phyloP scores from a whole-genome alignment of 2,329 filamentous ascomycete genomes.

The Periglandula ipomoeae region DNA sequence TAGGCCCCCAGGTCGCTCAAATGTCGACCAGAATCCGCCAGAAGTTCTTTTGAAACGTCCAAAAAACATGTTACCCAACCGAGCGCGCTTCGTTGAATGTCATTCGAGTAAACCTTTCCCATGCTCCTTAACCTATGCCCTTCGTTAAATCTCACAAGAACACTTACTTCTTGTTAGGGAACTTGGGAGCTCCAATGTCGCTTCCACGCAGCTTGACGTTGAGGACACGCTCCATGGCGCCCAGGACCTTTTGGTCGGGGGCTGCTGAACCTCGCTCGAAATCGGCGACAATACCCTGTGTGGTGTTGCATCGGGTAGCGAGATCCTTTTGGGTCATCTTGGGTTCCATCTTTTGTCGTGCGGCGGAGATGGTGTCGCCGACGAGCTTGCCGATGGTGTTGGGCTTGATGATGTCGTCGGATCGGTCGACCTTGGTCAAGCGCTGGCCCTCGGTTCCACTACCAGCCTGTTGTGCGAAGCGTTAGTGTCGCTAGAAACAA shows the following conservation, averaged over 20 bases:
- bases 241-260: constrained; percentile 77
- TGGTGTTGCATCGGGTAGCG: constrained; percentile 85
- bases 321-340: constrained; percentile 92
- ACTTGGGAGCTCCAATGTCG: constrained; percentile 78
- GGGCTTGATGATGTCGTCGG: constrained; percentile 95
- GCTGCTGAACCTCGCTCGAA: constrained; percentile 73
- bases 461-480: constrained; percentile 14
- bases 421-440: constrained; percentile 94
- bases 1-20: background rate
- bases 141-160: background rate
- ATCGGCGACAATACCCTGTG: constrained; percentile 67
- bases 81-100: constrained; percentile 5
- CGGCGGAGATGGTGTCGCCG: constrained; percentile 71
- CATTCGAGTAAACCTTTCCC: background rate
- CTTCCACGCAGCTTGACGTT: constrained; percentile 79
- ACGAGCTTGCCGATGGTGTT: constrained; percentile 80
- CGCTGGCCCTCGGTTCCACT: constrained; percentile 68
- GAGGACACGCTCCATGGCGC: constrained; percentile 71
- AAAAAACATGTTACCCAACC: background rate
- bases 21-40: background rate
- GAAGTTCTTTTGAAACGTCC: background rate
- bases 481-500: no score
- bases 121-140: background rate
- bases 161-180: constrained; percentile 57
- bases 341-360: constrained; percentile 73